Evolutionary conservation across 2,329 filamentous ascomycete species (phyloP).

Genomic region (Bimuria novae-zelandiae): DNA sequence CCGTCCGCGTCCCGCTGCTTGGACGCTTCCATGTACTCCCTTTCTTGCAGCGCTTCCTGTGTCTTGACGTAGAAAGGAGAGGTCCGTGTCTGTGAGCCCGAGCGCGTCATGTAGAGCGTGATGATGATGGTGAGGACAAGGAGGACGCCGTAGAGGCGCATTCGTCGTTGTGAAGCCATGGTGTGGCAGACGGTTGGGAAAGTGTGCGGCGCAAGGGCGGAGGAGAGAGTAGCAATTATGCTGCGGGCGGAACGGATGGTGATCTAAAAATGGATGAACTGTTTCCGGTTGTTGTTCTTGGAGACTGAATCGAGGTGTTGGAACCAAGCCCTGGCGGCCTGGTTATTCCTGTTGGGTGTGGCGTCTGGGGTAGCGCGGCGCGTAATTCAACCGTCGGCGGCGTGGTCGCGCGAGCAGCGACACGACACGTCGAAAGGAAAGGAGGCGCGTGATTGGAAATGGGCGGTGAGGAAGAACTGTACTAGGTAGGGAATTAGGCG

Average conservation of each 20-base stretch:
- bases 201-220: slow-evolving; percentile 11
- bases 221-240: slow-evolving; percentile 4
- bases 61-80: slow-evolving; percentile 64
- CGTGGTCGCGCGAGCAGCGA: slow-evolving; percentile 9
- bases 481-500: background rate
- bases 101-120: slow-evolving; percentile 74
- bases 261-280: slow-evolving; percentile 2
- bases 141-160: slow-evolving; percentile 69
- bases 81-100: slow-evolving; percentile 57
- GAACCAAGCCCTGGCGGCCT: slow-evolving; percentile 5
- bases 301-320: background rate
- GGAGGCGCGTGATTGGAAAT: slow-evolving; percentile 1
- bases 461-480: background rate
- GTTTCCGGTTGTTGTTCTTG: background rate
- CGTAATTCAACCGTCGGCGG: background rate
- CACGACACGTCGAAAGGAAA: slow-evolving; percentile 1
- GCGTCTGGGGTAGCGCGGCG: slow-evolving; percentile 7
- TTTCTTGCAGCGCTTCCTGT: slow-evolving; percentile 55
- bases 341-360: background rate
- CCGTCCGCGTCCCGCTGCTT: slow-evolving; percentile 59
- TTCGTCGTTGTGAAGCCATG: slow-evolving; percentile 60
- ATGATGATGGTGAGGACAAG: slow-evolving; percentile 68
- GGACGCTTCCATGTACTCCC: slow-evolving; percentile 44
- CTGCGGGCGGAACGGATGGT: slow-evolving; percentile 1
- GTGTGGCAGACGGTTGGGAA: slow-evolving; percentile 12